A percentile compares a stretch with the other conserved stretches of the same genome.
phyloP scores from a whole-genome alignment of 2,329 filamentous ascomycete genomes.

The Teratosphaeria zuluensis region DNA sequence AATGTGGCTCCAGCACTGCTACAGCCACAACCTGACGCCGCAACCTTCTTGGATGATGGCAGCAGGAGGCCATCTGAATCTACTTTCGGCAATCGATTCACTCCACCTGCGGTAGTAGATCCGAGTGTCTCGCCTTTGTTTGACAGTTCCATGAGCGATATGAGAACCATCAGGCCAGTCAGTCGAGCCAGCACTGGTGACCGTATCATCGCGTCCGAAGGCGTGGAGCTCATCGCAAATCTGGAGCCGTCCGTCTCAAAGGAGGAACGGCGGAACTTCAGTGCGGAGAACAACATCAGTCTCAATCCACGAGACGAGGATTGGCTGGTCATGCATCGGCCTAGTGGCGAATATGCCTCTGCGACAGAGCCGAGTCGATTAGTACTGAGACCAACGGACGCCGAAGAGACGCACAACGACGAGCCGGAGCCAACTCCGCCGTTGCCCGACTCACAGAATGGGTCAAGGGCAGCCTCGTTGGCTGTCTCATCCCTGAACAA shows the following conservation, averaged over 20 bases:
- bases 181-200: conserved; percentile 24
- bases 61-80: conserved; percentile 21
- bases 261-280: conserved; percentile 17
- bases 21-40: conserved; percentile 43
- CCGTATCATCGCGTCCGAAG: conserved; percentile 15
- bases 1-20: conserved; percentile 11
- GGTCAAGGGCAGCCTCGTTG: conserved; percentile 7
- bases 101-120: conserved; percentile 2
- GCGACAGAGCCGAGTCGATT: conserved; percentile 14
- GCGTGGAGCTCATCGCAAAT: conserved; percentile 2
- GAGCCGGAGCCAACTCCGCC: not conserved
- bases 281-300: conserved; percentile 13
- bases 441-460: not conserved
- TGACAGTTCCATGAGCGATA: conserved; percentile 5
- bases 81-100: conserved; percentile 12
- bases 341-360: conserved; percentile 3
- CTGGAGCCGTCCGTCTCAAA: not conserved
- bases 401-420: conserved; percentile 12
- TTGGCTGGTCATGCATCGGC: conserved; percentile 14
- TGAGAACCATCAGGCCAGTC: conserved; percentile 4
- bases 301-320: conserved; percentile 16
- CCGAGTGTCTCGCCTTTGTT: conserved; percentile 18
- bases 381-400: conserved; percentile 24
- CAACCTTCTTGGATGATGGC: conserved; percentile 41
- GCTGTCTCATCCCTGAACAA: not conserved